A percentile compares a stretch with the other conserved stretches of the same genome.
These are phyloP conservation scores for Beta vulgaris DNA, from an alignment of 148 eudicot species.

Conservation along the genomic window DNA sequence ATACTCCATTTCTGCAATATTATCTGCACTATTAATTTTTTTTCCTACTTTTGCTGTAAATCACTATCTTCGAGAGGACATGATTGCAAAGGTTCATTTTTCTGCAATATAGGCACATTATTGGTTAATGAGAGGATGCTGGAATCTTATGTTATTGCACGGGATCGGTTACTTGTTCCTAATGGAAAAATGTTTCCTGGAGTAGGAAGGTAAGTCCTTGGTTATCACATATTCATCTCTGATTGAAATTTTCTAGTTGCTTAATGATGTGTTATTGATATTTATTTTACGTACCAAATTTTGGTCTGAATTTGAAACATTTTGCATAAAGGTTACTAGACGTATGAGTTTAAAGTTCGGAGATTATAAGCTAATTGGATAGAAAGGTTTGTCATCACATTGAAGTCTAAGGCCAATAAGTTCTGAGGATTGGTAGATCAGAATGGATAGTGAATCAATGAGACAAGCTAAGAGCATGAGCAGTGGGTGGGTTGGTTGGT, in stretches of 20 bases:
- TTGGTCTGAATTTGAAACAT: not conserved
- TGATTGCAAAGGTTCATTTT: not conserved
- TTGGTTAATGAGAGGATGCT: constrained; percentile 96
- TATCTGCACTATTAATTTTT: not conserved
- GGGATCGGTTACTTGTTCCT: constrained; percentile 91
- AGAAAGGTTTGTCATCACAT: too few relatives aligned
- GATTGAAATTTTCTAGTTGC: not conserved
- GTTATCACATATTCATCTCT: not conserved
- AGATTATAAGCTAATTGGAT: not conserved
- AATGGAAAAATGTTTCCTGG: constrained; percentile 97
- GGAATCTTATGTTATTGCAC: constrained; percentile 92
- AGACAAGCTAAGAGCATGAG: too few relatives aligned
- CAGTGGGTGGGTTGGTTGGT: too few relatives aligned
- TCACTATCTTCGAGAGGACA: not conserved
- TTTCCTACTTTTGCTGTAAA: not conserved
- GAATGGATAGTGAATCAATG: too few relatives aligned
- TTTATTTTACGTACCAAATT: not conserved
- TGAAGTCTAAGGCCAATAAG: too few relatives aligned
- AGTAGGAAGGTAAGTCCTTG: constrained; percentile 69
- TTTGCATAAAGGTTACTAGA: not conserved
- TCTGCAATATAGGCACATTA: constrained; percentile 65
- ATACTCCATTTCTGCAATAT: not conserved
- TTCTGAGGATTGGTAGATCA: too few relatives aligned
- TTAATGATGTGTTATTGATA: not conserved
- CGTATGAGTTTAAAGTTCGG: not conserved